phyloP scores from a whole-genome alignment of 1,284 basidiomycete species.

The Athelia sp. region DNA sequence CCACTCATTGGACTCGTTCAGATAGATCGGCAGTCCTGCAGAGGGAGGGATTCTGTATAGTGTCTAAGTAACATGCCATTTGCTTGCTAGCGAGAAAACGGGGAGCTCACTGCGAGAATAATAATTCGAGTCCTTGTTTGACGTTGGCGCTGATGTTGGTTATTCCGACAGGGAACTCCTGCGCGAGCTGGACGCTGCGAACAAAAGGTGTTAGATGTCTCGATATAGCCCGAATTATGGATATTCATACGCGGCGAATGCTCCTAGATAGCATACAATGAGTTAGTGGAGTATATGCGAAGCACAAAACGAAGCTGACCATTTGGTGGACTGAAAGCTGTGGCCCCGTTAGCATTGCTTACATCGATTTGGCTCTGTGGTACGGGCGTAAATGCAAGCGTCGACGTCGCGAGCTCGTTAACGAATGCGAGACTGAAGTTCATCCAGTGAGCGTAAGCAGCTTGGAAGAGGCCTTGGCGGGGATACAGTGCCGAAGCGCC shows the following conservation, averaged over 20 bases:
- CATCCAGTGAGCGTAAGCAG: constrained; percentile 18
- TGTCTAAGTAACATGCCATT: neutral
- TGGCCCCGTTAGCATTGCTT: constrained; percentile 25
- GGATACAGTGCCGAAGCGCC: constrained; percentile 26
- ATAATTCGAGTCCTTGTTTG: constrained; percentile 16
- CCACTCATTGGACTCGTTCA: constrained; percentile 31
- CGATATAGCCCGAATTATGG: neutral
- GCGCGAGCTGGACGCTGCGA: constrained; percentile 22
- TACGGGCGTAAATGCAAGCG: constrained; percentile 32
- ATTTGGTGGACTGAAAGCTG: constrained; percentile 28
- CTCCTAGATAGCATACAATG: neutral
- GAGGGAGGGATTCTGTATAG: constrained; percentile 22
- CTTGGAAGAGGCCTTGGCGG: constrained; percentile 19
- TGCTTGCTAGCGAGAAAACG: constrained; percentile 3
- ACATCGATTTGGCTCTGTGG: constrained; percentile 26
- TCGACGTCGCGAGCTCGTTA: constrained; percentile 16
- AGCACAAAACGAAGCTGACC: constrained; percentile 22
- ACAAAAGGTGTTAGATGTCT: neutral
- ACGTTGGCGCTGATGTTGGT: constrained; percentile 13
- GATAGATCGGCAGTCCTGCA: constrained; percentile 30
- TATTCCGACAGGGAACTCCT: constrained; percentile 19
- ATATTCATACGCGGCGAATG: neutral
- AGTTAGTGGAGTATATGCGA: constrained; percentile 13
- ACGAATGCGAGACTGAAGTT: constrained; percentile 19
- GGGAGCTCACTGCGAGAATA: constrained; percentile 15